Base-by-base conservation (phyloP, 2,329 filamentous ascomycete genomes). In the Cytospora mali region DNA sequence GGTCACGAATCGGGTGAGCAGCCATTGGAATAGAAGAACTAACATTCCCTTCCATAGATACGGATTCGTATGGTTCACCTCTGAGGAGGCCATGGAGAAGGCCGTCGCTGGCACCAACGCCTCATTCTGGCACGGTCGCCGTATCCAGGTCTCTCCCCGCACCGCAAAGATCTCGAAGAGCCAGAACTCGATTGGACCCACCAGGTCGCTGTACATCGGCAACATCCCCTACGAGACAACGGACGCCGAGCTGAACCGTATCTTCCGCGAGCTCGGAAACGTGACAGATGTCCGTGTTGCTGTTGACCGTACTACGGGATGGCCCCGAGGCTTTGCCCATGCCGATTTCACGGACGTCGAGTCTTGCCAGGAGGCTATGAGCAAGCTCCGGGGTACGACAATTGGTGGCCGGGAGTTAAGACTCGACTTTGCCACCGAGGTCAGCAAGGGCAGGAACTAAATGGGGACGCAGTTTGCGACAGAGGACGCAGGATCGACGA, bases 141-240 rank as follows among this genome's bases (percentile, higher is more conserved):
- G 74, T 58, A 65, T 76, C n/a, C 55, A 58, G 7, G 71, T 71
- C 59, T 53, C 67, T 27, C 65, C 62, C 39, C 69, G 73, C 49
- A n/a, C 23, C 25, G 48, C 58, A 49, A 58, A 42, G 16, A 0
- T 25, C 23, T 21, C 3, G 13, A 29, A 31, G 29, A 7, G 4
- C 28, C 21, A 42, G n/a, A 1, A 4, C 18, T 23, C 21, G 48
- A n/a, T 59, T 9, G 64, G 49, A 27, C 74, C 74, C 18, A 71
- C 70, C 16, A 31, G 33, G n/a, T 69, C 66, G 46, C 69, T 96
- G 35, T 96, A 90, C 79, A 85, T 97, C 69, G 92, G 92, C 68
- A 95, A 95, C 79, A 86, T 97, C 76, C 88, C 91, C 13, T 95
- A 90, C 72, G 90, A 96, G 77, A 89, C 93, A 79, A 90, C 89